phyloP scores from a whole-genome alignment of 257 asterid genomes.

The Solanum corneliomulleri region DNA sequence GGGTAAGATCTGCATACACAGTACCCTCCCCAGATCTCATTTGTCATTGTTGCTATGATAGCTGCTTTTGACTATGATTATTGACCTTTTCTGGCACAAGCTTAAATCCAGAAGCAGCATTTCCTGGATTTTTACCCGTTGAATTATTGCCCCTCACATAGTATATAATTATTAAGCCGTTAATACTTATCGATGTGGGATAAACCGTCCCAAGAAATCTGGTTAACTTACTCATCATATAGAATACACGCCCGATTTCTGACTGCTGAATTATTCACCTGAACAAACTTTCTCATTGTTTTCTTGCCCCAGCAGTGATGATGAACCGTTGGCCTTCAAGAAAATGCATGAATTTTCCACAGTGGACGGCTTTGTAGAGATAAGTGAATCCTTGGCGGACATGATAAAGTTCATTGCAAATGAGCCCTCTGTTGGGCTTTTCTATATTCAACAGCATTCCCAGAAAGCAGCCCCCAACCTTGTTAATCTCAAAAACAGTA shows the following conservation, averaged over 20 bases:
- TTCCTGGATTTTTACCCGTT: background rate
- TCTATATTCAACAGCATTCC: slow-evolving; percentile 78
- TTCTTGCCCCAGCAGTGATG: slow-evolving; percentile 47
- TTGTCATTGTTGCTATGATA: background rate
- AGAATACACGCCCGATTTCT: background rate
- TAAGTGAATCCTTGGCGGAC: slow-evolving; percentile 62
- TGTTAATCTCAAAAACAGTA: slow-evolving; percentile 48
- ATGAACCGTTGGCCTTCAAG: slow-evolving; percentile 54
- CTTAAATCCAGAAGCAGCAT: background rate
- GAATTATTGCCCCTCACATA: background rate
- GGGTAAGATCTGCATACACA: background rate
- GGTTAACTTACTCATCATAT: background rate
- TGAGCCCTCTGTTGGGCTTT: slow-evolving; percentile 97
- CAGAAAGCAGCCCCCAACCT: slow-evolving; percentile 71
- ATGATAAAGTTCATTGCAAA: slow-evolving; percentile 85
- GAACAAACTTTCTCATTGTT: background rate
- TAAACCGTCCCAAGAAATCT: background rate
- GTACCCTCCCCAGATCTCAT: background rate
- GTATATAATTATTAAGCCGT: background rate
- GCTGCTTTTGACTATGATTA: background rate
- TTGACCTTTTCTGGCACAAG: background rate
- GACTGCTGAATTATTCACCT: background rate
- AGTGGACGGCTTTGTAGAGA: slow-evolving; percentile 79
- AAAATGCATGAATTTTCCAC: slow-evolving; percentile 76
- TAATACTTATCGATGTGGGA: background rate